These are phyloP conservation scores for Rhizopogon sp. DNA, from an alignment of 768 basidiomycete species.

Conservation along the genomic window DNA sequence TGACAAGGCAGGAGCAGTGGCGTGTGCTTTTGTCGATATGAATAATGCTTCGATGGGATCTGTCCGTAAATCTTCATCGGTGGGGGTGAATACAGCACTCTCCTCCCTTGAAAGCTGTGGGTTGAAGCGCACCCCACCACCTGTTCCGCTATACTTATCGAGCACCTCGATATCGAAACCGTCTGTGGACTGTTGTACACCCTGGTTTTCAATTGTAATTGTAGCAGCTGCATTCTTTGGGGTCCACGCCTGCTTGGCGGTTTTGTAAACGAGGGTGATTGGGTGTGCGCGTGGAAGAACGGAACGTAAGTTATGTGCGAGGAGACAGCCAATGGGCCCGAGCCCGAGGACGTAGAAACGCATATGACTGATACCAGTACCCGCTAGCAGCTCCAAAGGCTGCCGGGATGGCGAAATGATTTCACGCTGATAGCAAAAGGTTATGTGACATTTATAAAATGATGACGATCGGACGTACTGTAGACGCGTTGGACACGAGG, in stretches of 20 bases:
- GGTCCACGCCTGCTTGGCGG: slow-evolving; percentile 30
- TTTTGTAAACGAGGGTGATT: slow-evolving; percentile 70
- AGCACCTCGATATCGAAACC: slow-evolving; percentile 52
- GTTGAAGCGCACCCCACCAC: slow-evolving; percentile 14
- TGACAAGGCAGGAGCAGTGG: slow-evolving; percentile 53
- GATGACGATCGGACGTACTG: slow-evolving; percentile 2
- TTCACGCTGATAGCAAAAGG: slow-evolving; percentile 4
- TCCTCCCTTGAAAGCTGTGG: slow-evolving; percentile 9
- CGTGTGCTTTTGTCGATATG: slow-evolving; percentile 75
- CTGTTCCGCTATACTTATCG: slow-evolving; percentile 20
- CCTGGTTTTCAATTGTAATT: slow-evolving; percentile 47
- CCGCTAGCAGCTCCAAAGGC: not conserved
- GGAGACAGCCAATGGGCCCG: slow-evolving; percentile 77
- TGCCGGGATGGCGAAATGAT: not conserved
- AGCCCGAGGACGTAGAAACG: slow-evolving; percentile 74
- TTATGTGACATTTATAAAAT: slow-evolving; percentile 2
- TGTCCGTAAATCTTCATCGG: slow-evolving; percentile 11
- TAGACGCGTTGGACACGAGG: slow-evolving; percentile 2
- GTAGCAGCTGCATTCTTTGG: slow-evolving; percentile 28
- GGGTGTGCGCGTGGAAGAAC: slow-evolving; percentile 44
- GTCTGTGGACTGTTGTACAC: slow-evolving; percentile 33
- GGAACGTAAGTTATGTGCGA: slow-evolving; percentile 75
- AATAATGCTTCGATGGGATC: slow-evolving; percentile 69
- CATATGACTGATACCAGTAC: slow-evolving; percentile 36
- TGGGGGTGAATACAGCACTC: slow-evolving; percentile 11